Base-by-base conservation (phyloP, 768 basidiomycete species). In the Tulasnella sp. region DNA sequence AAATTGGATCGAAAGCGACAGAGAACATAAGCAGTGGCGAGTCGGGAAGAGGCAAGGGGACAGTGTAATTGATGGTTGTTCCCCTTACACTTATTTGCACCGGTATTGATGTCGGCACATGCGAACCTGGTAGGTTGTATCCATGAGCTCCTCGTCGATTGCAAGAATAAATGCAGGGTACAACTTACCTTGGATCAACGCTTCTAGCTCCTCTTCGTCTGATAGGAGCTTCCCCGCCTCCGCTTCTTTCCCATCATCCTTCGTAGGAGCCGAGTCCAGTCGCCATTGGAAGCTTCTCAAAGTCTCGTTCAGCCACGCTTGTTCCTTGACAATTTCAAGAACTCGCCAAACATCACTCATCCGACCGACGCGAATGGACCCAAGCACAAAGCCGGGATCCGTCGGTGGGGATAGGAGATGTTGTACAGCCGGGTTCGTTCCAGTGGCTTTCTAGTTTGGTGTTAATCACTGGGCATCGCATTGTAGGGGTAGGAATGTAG, bases 231-330 rank as follows among this genome's bases (percentile, higher is more conserved):
- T 76, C 17, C 19, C 22, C n/a, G 29, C 38, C 11, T 45, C 54
- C 17, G 31, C 72, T 31, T 22, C 72, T 74, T 45, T 36, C 49
- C 25, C 49, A 8, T 54, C 68, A 36, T 45, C 49, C 12, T 34
- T 15, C 2, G 29, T 36, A 22, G 52, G 5, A n/a, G 37, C 19
- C 36, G 40, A 39, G 40, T 72, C 71, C n/a, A 40, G 42, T 36
- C 82, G 82, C 93, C 93, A 94, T 15, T 87, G 82, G 67, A 87
- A 89, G 67, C 87, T 85, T 4, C 84, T 80, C 29, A 94, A 82
- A n/a, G 86, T 86, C 79, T 91, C 91, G 80, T 94, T 94, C 22
- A 94, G 80, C 93, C 93, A 94, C 79, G 90, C 91, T 82, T 94
- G 93, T 77, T 94, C 93, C 77, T 87, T 86, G 5, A 94, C 91